Evolutionary conservation across 1,284 basidiomycete genomes (phyloP), one percentile per base, ranked within the genome.

Genomic region (Apiotrichum veenhuisii): DNA sequence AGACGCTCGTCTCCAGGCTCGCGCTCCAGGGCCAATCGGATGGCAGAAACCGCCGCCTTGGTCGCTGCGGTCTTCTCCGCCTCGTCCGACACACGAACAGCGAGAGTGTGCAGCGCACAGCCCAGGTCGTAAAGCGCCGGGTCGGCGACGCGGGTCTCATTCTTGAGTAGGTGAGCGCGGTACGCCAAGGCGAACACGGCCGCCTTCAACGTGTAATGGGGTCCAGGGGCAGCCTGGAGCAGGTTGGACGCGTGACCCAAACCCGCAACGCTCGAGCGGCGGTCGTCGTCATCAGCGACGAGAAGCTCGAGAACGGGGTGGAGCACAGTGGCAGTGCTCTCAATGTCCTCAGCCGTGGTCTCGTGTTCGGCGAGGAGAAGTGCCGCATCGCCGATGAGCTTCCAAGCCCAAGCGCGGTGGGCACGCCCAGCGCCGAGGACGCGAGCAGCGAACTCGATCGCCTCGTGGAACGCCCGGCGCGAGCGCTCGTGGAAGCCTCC

Each of bases 361-460:
- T 76, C 71, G 37, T 66, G 67, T 15, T 62, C 57, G 0, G 87
- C 86, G 0, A 94, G 76, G 50, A 83, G 79, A 64, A 85, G 86
- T 3, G 89, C 76, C 1, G 87, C 85, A 73, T 98, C 95, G 0
- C 84, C 88, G 12, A 87, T 80, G 3, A 86, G 80, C 75, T 98
- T 98, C 94, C 95, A 98, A 0, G 83, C 85, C 23, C 91, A 81
- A 5, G 82, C 79, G 36, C 87, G 83, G 75, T 88, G 87, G 7
- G 84, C 85, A 40, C 82, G 73, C 43, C 82, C 83, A 12, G 79
- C 75, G 33, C 80, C 74, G 50, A 91, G 77, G 2, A 87, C 80
- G 37, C 77, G 70, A n/a, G 85, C 71, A 5, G 85, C 82, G 7
- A 83, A 78, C 7, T 70, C 68, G 49, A 95, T 80, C 1, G 87